These are phyloP conservation scores for Sporothrix schenckii DNA, from an alignment of 2,329 filamentous ascomycete genomes.

Conservation along the genomic window DNA sequence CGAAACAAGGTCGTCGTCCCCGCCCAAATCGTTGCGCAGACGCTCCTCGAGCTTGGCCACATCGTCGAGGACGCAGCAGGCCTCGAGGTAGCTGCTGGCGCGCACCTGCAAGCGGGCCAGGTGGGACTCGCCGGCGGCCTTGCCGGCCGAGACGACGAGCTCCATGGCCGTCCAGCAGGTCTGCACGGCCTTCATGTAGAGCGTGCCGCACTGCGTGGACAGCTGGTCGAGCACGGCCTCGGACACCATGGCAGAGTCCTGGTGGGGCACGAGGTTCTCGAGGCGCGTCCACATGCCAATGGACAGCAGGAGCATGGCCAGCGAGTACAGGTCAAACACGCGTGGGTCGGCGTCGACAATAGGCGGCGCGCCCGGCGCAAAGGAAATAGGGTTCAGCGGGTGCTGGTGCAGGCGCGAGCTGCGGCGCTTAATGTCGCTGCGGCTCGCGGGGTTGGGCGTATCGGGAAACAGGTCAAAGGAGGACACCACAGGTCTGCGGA, in stretches of 20 bases:
- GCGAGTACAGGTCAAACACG: constrained; percentile 69
- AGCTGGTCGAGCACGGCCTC: constrained; percentile 66
- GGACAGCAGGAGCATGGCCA: constrained; percentile 73
- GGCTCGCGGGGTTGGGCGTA: constrained; percentile 44
- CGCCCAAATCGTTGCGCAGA: constrained; percentile 52
- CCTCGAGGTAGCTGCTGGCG: constrained; percentile 62
- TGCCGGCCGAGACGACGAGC: constrained; percentile 52
- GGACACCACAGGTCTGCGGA: constrained; percentile 69
- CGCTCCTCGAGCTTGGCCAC: constrained; percentile 60
- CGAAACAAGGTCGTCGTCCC: constrained; percentile 32
- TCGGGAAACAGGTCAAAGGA: constrained; percentile 73
- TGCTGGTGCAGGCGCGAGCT: constrained; percentile 63
- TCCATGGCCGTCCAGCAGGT: constrained; percentile 73
- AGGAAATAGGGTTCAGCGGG: constrained; percentile 62
- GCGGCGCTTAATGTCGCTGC: constrained; percentile 39
- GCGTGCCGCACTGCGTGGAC: constrained; percentile 68
- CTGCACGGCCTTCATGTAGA: constrained; percentile 75
- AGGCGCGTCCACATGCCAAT: constrained; percentile 76
- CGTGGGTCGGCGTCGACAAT: constrained; percentile 57
- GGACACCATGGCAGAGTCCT: constrained; percentile 56
- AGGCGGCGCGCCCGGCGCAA: constrained; percentile 49
- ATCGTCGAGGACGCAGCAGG: constrained; percentile 64
- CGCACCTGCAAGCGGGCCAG: constrained; percentile 58
- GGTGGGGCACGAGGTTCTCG: constrained; percentile 54
- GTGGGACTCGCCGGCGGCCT: constrained; percentile 53